phyloP scores from a whole-genome alignment of 164 flowering plant genomes.

The Taxillus chinensis region DNA sequence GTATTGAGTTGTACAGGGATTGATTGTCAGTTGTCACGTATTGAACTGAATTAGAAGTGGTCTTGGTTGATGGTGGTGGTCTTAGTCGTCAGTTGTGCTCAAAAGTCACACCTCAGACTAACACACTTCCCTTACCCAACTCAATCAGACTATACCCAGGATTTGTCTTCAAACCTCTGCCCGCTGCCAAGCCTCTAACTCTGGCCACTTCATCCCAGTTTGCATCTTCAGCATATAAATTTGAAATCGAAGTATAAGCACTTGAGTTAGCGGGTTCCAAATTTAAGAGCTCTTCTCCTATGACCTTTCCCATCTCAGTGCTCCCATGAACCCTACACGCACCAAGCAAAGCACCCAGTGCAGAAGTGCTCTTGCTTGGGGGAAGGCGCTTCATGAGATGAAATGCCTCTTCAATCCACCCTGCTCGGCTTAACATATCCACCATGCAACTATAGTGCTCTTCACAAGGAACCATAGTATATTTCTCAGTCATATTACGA shows the following conservation, averaged over 20 bases:
- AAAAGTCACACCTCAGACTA: too few species aligned
- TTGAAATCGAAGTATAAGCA: conserved; percentile 28
- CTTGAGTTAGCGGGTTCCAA: conserved; percentile 36
- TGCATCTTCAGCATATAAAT: conserved; percentile 36
- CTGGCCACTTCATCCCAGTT: conserved; percentile 37
- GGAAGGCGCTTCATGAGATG: conserved; percentile 27
- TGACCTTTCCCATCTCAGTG: conserved; percentile 30
- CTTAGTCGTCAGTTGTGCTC: too few species aligned
- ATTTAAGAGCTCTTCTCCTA: conserved; percentile 27
- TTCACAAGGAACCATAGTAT: conserved; percentile 23
- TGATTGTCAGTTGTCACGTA: too few species aligned
- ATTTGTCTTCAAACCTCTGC: conserved; percentile 27
- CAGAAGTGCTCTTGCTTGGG: conserved; percentile 16
- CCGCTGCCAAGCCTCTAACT: conserved; percentile 23
- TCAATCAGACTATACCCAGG: conserved; percentile 43
- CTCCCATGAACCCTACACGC: conserved; percentile 43
- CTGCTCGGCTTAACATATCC: conserved; percentile 32
- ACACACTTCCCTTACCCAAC: conserved; percentile 7
- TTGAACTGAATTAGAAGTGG: too few species aligned
- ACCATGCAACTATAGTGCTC: conserved; percentile 41
- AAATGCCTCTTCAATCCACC: conserved; percentile 46
- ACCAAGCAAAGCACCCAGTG: conserved; percentile 41
- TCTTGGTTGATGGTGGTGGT: too few species aligned
- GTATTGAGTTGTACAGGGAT: too few species aligned
- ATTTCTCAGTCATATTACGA: conserved; percentile 29